Evolutionary conservation across 768 basidiomycete species (phyloP), one percentile per base, ranked within the genome.

Genomic region (Floccularia luteovirens): DNA sequence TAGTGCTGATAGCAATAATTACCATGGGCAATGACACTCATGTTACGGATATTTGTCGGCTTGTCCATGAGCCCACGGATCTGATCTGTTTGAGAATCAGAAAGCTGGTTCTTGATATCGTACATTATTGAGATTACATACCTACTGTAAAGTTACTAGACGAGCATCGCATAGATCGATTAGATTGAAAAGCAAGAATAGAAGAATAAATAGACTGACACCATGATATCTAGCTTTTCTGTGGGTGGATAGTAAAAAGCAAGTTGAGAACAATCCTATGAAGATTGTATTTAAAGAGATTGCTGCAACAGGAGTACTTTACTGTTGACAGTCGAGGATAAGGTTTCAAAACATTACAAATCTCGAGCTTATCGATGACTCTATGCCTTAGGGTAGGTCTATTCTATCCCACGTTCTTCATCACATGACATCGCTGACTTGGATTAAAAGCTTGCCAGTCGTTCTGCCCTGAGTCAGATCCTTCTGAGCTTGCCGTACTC

Each of bases 21-120:
- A 86, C 89, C 88, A 66, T 90, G 87, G 54, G 89, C 89, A 58
- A 89, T 89, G 56, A 89, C 87, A 77, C 82, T 85, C 88, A 90
- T 90, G 73, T 90, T 90, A 69, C 89, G 85, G 59, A 92, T 91
- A 65, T 91, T 92, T 41, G 88, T 90, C 53, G 89, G 79, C 61
- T 62, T 67, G 76, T 91, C 85, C 90, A 92, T 92, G 48, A 92
- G 82, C 49, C 43, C 68, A 59, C 90, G 83, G 56, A 92, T 79
- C 71, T 92, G 87, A 62, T 89, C 88, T 90, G 51, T 46, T 24
- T 42, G 32, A 38, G 27, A 21, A 43, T 10, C 39, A 48, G 39
- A 41, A 44, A 20, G n/a, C 28, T 36, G 22, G 48, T 52, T 14
- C 50, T 46, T 31, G 41, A 43, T 38, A 43, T 20, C 32, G 28